phyloP scores from a whole-genome alignment of 768 basidiomycete species.

The Clitopilus hobsonii region DNA sequence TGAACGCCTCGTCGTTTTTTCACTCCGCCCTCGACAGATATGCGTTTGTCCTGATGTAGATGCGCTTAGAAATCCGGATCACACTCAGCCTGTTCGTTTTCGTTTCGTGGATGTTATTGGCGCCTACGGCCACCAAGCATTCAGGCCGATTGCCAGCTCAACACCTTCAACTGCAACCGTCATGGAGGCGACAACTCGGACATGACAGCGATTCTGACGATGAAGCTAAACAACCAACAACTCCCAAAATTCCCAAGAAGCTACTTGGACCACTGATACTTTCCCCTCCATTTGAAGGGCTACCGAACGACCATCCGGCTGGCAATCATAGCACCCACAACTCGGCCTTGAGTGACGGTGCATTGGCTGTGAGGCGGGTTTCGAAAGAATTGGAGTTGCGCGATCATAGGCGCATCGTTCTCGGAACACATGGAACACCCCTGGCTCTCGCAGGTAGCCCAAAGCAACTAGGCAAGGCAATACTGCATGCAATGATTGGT shows the following conservation, averaged over 20 bases:
- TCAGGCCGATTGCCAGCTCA: too few relatives aligned
- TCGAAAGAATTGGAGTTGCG: not conserved
- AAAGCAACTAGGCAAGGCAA: not conserved
- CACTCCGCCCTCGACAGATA: too few relatives aligned
- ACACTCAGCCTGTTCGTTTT: too few relatives aligned
- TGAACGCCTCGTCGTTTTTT: too few relatives aligned
- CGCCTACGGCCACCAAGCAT: too few relatives aligned
- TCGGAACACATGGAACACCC: not conserved
- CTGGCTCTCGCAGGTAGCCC: not conserved
- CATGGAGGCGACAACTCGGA: not conserved
- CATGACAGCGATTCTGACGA: not conserved
- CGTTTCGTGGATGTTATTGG: too few relatives aligned
- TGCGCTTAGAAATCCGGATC: too few relatives aligned
- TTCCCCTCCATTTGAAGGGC: too few relatives aligned
- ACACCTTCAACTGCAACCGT: not conserved
- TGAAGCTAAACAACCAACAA: not conserved
- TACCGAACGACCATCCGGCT: not conserved
- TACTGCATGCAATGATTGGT: not conserved
- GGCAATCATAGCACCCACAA: not conserved
- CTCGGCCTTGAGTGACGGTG: not conserved
- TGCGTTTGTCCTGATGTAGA: too few relatives aligned
- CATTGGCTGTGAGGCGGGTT: not conserved
- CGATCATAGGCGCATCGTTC: not conserved
- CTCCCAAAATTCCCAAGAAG: not conserved
- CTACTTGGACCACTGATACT: too few relatives aligned